These are phyloP conservation scores for Didymella segeticola DNA, from an alignment of 2,329 filamentous ascomycete species.

Conservation along the genomic window DNA sequence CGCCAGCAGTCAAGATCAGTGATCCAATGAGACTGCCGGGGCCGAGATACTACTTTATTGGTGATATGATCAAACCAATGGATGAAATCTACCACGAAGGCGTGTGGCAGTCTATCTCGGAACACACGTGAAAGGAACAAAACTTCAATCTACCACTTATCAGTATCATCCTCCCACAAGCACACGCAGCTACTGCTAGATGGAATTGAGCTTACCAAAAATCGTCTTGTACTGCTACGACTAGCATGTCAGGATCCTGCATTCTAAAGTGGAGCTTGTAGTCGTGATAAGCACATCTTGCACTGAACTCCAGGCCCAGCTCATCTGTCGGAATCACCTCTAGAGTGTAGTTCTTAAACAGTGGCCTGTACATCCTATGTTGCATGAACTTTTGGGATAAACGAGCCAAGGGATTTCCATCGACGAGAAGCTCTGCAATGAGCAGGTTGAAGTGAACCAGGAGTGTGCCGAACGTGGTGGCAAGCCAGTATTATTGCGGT, in stretches of 20 bases:
- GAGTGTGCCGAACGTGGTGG: background rate
- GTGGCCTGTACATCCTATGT: background rate
- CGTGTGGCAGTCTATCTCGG: conserved; percentile 37
- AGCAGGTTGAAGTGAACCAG: background rate
- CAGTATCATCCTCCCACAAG: no score
- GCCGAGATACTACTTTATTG: conserved; percentile 21
- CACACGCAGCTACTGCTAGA: no score
- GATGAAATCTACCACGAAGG: conserved; percentile 29
- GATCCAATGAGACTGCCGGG: conserved; percentile 15
- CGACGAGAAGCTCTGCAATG: background rate
- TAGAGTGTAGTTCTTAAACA: background rate
- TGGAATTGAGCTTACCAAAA: conserved; percentile 3
- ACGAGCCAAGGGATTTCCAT: background rate
- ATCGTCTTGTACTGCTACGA: conserved; percentile 21
- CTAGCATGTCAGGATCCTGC: conserved; percentile 27
- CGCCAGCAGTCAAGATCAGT: no score
- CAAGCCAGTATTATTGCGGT: background rate
- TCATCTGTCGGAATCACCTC: background rate
- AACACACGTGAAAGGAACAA: conserved; percentile 48
- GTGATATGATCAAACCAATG: conserved; percentile 37
- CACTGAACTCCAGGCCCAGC: background rate
- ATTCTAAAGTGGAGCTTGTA: conserved; percentile 49
- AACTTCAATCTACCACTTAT: conserved; percentile 23
- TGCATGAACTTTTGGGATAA: background rate
- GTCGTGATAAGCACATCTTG: conserved; percentile 5